Evolutionary conservation across 1,284 basidiomycete genomes (phyloP), one percentile per base, ranked within the genome.

Genomic region (Ustilago sp.): DNA sequence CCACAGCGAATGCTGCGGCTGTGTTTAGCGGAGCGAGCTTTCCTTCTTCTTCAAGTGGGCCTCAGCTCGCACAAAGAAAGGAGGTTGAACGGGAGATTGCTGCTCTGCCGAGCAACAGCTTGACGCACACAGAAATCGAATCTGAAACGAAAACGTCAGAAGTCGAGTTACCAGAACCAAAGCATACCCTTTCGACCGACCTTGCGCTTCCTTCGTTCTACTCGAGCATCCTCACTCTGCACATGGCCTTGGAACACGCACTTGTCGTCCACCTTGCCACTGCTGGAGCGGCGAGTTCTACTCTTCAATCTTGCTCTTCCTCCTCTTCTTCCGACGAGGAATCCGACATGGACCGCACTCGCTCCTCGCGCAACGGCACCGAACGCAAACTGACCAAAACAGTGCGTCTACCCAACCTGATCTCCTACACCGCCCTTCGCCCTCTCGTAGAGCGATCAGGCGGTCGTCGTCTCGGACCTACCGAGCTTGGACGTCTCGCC

Each of bases 201-300:
- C 61, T 85, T n/a, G 65, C 76, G 1, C 59, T 85, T 2, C 80
- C 81, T 0, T 50, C 63, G 1, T 72, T 80, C 55, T 77, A 71
- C n/a, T 63, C 80, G 41, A 74, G 71, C 34, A 51, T 85, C 7
- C 34, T 81, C 55, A 63, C 75, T 5, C 66, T 79, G 4, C 83
- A 85, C 36, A 63, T 67, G 1, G 83, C 82, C 8, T 61, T 85
- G 8, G 83, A 85, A 35, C 82, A 83, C 38, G 75, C 79, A 12
- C 67, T 85, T 3, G 76, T 85, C 4, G 80, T 85, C 3, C 82
- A 85, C 48, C 74, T 85, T 38, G 82, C 83, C 19, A 84, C 83
- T 2, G 61, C 74, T 0, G 83, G 81, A 8, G 78, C 76, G 8
- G 68, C 74, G 28, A 68, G 64, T 19, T 74, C 77, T 12, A 70